Percentiles rank a stretch among this genome's conserved stretches.
Conservation (phyloP, 768 basidiomycete species). For the Dentipellis sp. region DNA sequence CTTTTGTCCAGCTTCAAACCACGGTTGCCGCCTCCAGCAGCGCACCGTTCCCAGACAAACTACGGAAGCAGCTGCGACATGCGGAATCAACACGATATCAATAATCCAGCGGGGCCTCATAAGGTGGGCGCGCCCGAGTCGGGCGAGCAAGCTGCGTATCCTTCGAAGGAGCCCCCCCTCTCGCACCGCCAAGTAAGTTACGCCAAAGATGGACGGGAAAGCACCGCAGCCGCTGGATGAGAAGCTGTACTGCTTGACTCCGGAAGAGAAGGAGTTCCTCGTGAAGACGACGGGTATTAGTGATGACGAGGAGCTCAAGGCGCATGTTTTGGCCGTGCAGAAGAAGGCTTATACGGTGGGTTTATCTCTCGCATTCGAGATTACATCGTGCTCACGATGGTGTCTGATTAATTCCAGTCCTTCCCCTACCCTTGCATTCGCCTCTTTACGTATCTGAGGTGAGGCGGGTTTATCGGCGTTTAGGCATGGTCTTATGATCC, state of each 20-base stretch:
- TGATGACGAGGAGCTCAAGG: neutral
- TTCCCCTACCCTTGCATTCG: neutral
- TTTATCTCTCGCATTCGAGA: neutral
- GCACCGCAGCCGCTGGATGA: neutral
- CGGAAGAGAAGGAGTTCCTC: neutral
- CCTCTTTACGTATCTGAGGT: neutral
- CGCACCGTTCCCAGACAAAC: too few species aligned
- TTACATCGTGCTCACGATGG: neutral
- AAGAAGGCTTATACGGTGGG: neutral
- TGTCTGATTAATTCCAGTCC: neutral
- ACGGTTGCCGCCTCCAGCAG: too few species aligned
- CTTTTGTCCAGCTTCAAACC: too few species aligned
- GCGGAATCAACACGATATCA: neutral
- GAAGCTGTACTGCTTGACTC: neutral
- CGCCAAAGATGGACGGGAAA: too few species aligned
- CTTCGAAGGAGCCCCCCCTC: neutral
- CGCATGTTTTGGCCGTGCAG: neutral
- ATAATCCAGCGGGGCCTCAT: neutral
- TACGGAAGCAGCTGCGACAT: neutral
- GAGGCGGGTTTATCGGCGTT: neutral
- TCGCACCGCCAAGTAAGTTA: neutral
- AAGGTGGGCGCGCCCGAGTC: neutral
- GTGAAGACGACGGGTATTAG: neutral
- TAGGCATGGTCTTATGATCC: neutral
- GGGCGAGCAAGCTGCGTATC: neutral